Percentiles rank a stretch among this genome's conserved stretches.
Evolutionary conservation across 257 asterid species (phyloP).

Genomic region (Capsicum pubescens): DNA sequence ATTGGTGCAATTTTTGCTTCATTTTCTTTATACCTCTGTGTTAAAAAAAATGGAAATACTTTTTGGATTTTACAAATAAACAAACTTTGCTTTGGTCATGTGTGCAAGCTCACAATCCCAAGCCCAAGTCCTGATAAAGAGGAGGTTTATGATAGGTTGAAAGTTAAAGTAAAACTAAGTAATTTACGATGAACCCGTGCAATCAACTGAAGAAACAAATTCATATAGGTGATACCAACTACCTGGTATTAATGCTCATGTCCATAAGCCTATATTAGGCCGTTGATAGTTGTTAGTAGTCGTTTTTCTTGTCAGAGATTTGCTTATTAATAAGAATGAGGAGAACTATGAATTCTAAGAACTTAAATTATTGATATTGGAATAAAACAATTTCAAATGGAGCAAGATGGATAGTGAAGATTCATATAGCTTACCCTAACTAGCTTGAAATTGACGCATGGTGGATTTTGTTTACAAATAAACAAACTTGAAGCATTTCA

Average conservation of each 20-base stretch:
- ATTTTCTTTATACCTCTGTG: not conserved
- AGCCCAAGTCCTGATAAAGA: not conserved
- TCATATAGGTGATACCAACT: not conserved
- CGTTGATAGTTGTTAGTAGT: not conserved
- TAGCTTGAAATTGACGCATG: not conserved
- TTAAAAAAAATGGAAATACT: not conserved
- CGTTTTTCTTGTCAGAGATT: not conserved
- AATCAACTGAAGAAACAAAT: not conserved
- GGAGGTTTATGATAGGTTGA: not conserved
- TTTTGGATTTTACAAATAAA: not conserved
- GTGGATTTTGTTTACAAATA: not conserved
- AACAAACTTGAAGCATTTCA: not conserved
- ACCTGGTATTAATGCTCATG: not conserved
- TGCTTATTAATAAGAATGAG: not conserved
- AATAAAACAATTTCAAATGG: not conserved
- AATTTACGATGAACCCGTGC: not conserved
- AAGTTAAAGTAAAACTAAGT: not conserved
- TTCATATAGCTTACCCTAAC: not conserved
- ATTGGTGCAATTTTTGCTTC: not conserved
- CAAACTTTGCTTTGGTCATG: not conserved
- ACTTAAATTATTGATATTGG: not conserved
- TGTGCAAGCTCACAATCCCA: not conserved
- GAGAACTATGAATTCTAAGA: not conserved
- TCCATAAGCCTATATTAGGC: conserved; percentile 9
- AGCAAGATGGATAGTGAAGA: not conserved